Percentiles rank a stretch among this genome's conserved stretches.
These are phyloP conservation scores for Candolleomyces aberdarensis DNA, from an alignment of 768 basidiomycete genomes.

Conservation along the genomic window DNA sequence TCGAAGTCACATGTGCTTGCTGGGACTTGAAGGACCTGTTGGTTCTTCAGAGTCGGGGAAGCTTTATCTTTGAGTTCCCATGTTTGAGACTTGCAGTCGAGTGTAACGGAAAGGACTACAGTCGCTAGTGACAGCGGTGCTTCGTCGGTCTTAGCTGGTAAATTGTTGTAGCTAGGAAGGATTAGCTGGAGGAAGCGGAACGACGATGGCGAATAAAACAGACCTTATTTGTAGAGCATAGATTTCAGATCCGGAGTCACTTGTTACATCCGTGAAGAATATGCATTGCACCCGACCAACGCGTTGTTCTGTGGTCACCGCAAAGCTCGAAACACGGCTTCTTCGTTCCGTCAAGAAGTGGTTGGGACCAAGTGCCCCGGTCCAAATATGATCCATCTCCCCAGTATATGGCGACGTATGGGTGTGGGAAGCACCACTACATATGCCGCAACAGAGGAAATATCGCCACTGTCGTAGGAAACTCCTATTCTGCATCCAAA, in stretches of 20 bases:
- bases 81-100: neutral
- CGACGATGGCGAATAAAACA: neutral
- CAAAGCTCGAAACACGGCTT: neutral
- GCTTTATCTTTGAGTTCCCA: neutral
- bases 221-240: neutral
- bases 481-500: slow-evolving; percentile 19
- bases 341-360: slow-evolving; percentile 18
- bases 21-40: neutral
- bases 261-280: neutral
- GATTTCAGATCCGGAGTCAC: neutral
- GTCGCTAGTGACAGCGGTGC: neutral
- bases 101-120: neutral
- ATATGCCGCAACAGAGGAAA: slow-evolving; percentile 16
- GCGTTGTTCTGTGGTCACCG: neutral
- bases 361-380: slow-evolving; percentile 19
- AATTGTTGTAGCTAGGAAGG: neutral
- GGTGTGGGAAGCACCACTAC: slow-evolving; percentile 6
- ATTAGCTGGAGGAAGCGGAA: neutral
- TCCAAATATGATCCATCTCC: slow-evolving; percentile 27
- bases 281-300: neutral
- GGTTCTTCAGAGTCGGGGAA: neutral
- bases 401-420: slow-evolving; percentile 14
- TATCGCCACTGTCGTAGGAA: slow-evolving; percentile 25
- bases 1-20: neutral
- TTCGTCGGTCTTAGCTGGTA: neutral